phyloP scores from a whole-genome alignment of 176 grass and related monocot species.

The Lolium multiflorum region DNA sequence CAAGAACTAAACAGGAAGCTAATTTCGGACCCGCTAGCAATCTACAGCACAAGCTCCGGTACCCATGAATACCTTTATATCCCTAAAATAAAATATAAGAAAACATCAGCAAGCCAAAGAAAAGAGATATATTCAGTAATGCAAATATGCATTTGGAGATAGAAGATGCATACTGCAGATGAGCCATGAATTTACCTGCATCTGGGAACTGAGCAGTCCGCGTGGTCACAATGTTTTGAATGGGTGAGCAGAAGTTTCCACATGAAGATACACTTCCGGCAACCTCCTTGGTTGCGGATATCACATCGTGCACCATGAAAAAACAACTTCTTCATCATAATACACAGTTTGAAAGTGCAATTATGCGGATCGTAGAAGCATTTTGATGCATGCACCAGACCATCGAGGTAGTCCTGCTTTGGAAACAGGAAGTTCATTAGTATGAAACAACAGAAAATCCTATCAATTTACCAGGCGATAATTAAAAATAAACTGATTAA shows the following conservation, averaged over 20 bases:
- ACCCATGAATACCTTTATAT: slow-evolving; percentile 46
- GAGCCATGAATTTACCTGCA: slow-evolving; percentile 49
- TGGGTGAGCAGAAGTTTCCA: slow-evolving; percentile 75
- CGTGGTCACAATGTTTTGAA: slow-evolving; percentile 30
- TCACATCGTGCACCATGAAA: slow-evolving; percentile 72
- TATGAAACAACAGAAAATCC: slow-evolving; percentile 2
- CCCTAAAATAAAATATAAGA: slow-evolving; percentile 39
- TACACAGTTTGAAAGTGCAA: slow-evolving; percentile 55
- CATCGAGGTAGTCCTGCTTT: slow-evolving; percentile 66
- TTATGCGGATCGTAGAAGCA: slow-evolving; percentile 49
- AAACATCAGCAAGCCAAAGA: not conserved
- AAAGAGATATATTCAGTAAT: not conserved
- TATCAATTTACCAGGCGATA: not conserved
- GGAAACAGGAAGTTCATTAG: slow-evolving; percentile 39
- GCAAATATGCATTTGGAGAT: not conserved
- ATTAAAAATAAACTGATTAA: not conserved
- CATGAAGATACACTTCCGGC: slow-evolving; percentile 63
- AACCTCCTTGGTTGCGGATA: slow-evolving; percentile 51
- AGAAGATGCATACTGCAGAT: slow-evolving; percentile 6
- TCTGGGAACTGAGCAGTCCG: slow-evolving; percentile 47
- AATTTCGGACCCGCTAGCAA: slow-evolving; percentile 17
- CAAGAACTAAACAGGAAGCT: slow-evolving; percentile 24
- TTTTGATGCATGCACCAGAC: slow-evolving; percentile 49
- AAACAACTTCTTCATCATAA: slow-evolving; percentile 69
- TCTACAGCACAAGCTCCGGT: not conserved